These are phyloP conservation scores for Cubamyces lactineus DNA, from an alignment of 768 basidiomycete species.

Conservation along the genomic window DNA sequence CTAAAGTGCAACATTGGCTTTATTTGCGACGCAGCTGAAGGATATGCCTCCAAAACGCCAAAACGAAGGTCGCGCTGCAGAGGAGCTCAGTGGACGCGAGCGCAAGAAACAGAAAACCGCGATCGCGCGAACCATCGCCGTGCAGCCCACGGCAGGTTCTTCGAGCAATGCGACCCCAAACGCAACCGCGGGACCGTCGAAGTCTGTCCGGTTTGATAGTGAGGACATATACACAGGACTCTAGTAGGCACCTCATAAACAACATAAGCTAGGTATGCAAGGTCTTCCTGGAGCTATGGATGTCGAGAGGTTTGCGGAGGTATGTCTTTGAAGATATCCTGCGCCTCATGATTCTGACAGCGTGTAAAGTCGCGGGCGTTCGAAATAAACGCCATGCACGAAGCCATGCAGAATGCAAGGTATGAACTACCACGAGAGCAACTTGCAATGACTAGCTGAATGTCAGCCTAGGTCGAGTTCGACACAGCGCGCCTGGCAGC, in stretches of 20 bases:
- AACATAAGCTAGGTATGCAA: constrained; percentile 48
- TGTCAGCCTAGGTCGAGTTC: constrained; percentile 54
- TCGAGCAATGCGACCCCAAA: constrained; percentile 25
- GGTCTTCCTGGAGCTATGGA: constrained; percentile 76
- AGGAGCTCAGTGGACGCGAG: constrained; percentile 45
- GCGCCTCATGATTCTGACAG: neutral
- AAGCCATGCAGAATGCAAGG: constrained; percentile 82
- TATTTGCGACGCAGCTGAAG: no score
- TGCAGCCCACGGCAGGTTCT: constrained; percentile 46
- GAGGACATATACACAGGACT: constrained; percentile 20
- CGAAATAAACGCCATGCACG: constrained; percentile 91
- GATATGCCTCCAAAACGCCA: constrained; percentile 48
- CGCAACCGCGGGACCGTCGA: constrained; percentile 46
- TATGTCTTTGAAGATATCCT: constrained; percentile 34
- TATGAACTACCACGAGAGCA: constrained; percentile 26
- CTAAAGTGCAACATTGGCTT: no score
- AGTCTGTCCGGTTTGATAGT: constrained; percentile 46
- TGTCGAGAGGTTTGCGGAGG: constrained; percentile 89
- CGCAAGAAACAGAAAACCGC: constrained; percentile 72
- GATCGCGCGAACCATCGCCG: constrained; percentile 66
- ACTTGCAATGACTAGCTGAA: neutral
- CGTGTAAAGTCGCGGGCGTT: constrained; percentile 71
- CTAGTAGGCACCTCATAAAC: neutral
- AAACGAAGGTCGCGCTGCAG: constrained; percentile 30
- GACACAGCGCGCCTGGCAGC: constrained; percentile 89